These are phyloP conservation scores for Cladosporium sp. DNA, from an alignment of 2,329 filamentous ascomycete species.

Conservation along the genomic window DNA sequence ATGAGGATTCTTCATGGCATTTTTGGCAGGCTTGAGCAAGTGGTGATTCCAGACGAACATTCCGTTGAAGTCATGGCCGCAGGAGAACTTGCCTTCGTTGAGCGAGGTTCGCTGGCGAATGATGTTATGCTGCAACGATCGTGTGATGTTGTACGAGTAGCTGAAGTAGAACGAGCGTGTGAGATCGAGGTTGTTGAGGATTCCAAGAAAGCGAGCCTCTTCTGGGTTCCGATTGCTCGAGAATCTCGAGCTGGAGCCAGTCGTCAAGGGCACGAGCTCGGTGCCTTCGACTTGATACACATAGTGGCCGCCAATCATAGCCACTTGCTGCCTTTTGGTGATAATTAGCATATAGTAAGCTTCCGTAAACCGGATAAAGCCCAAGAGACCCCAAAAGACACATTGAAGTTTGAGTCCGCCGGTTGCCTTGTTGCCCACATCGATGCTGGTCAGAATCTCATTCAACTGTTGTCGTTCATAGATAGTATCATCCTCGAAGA, in stretches of 20 bases:
- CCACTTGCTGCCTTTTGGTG: constrained; percentile 91
- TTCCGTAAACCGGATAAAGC: constrained; percentile 93
- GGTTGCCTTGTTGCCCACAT: constrained; percentile 86
- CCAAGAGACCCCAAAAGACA: constrained; percentile 87
- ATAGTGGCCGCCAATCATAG: constrained; percentile 93
- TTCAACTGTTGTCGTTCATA: constrained; percentile 92
- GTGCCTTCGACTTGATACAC: constrained; percentile 94
- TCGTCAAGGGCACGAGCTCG: constrained; percentile 80
- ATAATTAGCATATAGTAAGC: constrained; percentile 96
- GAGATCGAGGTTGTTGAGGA: constrained; percentile 85
- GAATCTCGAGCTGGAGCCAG: constrained; percentile 59
- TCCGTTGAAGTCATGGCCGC: constrained; percentile 64
- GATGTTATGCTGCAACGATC: constrained; percentile 88
- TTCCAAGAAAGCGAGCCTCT: constrained; percentile 81
- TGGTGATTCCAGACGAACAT: constrained; percentile 99
- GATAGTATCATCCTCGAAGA: constrained; percentile 91
- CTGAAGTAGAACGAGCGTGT: constrained; percentile 95
- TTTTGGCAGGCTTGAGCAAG: constrained; percentile 69
- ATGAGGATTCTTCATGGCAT: constrained; percentile 70
- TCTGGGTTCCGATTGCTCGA: constrained; percentile 81
- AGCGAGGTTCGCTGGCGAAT: constrained; percentile 70
- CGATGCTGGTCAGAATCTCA: constrained; percentile 86
- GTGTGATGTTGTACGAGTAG: constrained; percentile 94
- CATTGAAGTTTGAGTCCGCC: constrained; percentile 87
- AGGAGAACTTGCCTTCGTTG: constrained; percentile 56